A percentile compares a stretch with the other conserved stretches of the same genome.
Conservation (phyloP, 1,284 basidiomycete species). For the Microbotryum saponariae region DNA sequence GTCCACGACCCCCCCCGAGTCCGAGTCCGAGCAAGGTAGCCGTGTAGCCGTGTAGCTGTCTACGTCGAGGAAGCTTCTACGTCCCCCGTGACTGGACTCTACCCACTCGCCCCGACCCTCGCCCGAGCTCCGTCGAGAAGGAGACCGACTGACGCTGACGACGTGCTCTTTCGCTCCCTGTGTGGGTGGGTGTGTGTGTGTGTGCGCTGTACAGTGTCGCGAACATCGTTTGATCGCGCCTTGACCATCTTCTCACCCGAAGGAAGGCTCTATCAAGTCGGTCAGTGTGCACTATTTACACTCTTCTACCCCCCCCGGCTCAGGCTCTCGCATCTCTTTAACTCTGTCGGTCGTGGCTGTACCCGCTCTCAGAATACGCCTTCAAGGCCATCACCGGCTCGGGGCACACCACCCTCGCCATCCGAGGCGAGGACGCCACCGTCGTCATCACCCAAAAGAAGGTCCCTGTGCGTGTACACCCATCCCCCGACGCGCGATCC, state of each 20-base stretch:
- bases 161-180: no score
- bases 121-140: neutral
- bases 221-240: slow-evolving; percentile 26
- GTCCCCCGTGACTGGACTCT: no score
- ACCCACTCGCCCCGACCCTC: no score
- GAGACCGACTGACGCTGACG: neutral
- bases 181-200: no score
- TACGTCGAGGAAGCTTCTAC: no score
- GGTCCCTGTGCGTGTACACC: slow-evolving; percentile 62
- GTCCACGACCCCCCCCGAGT: no score
- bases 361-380: slow-evolving; percentile 69
- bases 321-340: neutral
- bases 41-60: no score
- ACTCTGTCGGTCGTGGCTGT: slow-evolving; percentile 16
- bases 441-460: slow-evolving; percentile 98
- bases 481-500: neutral
- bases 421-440: slow-evolving; percentile 86
- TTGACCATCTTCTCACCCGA: slow-evolving; percentile 47
- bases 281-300: slow-evolving; percentile 37
- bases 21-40: no score
- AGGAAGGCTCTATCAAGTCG: slow-evolving; percentile 72
- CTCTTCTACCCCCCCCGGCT: neutral
- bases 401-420: slow-evolving; percentile 86
- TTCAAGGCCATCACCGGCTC: slow-evolving; percentile 99
- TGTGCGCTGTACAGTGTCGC: slow-evolving; percentile 14